These are phyloP conservation scores for Hysterangium stoloniferum DNA, from an alignment of 768 basidiomycete species.

Conservation along the genomic window DNA sequence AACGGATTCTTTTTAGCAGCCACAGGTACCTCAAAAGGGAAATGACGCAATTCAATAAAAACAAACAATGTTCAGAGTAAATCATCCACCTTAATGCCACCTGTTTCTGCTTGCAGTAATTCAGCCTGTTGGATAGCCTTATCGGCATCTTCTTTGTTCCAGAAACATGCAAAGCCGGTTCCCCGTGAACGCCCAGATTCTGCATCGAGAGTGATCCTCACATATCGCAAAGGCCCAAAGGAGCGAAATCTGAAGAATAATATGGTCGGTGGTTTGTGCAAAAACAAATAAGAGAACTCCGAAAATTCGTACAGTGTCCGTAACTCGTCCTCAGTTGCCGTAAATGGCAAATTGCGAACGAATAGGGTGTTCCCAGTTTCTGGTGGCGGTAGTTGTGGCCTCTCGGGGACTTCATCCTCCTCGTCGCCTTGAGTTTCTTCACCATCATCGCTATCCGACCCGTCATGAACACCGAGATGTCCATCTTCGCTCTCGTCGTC, in stretches of 20 bases:
- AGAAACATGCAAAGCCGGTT: constrained; percentile 95
- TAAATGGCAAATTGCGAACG: constrained; percentile 87
- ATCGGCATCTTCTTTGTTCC: constrained; percentile 88
- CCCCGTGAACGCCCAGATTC: constrained; percentile 83
- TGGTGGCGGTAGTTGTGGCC: constrained; percentile 70
- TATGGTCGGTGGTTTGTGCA: neutral
- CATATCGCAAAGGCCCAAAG: constrained; percentile 91
- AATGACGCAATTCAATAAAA: neutral
- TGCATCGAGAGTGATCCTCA: constrained; percentile 79
- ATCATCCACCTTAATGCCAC: constrained; percentile 14
- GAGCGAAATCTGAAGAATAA: constrained; percentile 61
- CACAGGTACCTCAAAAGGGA: neutral
- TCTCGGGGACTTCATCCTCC: constrained; percentile 33
- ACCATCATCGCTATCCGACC: constrained; percentile 29
- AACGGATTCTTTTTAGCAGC: constrained; percentile 71
- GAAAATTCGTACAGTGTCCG: constrained; percentile 56
- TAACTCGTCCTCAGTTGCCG: constrained; percentile 89
- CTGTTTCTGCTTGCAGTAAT: constrained; percentile 55
- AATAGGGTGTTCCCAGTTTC: constrained; percentile 90
- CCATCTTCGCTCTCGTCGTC: constrained; percentile 34
- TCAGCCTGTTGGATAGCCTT: constrained; percentile 78
- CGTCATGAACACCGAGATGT: constrained; percentile 38
- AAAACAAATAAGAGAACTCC: neutral
- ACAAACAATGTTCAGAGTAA: constrained; percentile 1
- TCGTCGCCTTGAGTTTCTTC: constrained; percentile 25